phyloP scores from a whole-genome alignment of 805 yeast genomes.

The Pichia paraexigua region DNA sequence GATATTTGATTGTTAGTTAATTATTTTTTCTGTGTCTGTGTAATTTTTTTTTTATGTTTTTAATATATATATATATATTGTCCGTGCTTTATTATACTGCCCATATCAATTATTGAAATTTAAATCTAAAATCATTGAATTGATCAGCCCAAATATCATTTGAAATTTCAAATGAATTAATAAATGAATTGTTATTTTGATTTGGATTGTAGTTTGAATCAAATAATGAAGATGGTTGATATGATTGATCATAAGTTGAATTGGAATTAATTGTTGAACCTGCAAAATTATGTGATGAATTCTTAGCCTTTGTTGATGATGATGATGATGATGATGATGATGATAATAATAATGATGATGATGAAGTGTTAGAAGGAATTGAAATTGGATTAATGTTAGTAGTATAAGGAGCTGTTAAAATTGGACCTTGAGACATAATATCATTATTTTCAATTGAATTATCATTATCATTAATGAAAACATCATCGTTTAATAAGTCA shows the following conservation, averaged over 20 bases:
- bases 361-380: conserved; percentile 3
- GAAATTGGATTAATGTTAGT: conserved; percentile 13
- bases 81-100: not conserved
- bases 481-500: not conserved
- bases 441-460: not conserved
- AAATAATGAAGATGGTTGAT: conserved; percentile 12
- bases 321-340: not conserved
- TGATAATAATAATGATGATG: no score
- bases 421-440: not conserved
- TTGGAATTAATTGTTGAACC: conserved; percentile 8
- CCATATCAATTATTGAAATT: conserved; percentile 1
- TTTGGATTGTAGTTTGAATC: conserved; percentile 4
- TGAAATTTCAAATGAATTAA: conserved; percentile 10
- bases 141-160: conserved; percentile 5
- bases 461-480: not conserved
- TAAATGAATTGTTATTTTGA: conserved; percentile 4
- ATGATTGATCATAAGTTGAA: conserved; percentile 6
- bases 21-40: not conserved
- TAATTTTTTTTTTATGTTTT: not conserved
- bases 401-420: not conserved
- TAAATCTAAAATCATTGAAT: conserved; percentile 4
- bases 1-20: not conserved
- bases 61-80: not conserved
- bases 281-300: conserved; percentile 3
- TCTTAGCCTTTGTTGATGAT: not conserved